A percentile compares a stretch with the other conserved stretches of the same genome.
phyloP scores from a whole-genome alignment of 2,329 filamentous ascomycete species.

The Calonectria naviculata region DNA sequence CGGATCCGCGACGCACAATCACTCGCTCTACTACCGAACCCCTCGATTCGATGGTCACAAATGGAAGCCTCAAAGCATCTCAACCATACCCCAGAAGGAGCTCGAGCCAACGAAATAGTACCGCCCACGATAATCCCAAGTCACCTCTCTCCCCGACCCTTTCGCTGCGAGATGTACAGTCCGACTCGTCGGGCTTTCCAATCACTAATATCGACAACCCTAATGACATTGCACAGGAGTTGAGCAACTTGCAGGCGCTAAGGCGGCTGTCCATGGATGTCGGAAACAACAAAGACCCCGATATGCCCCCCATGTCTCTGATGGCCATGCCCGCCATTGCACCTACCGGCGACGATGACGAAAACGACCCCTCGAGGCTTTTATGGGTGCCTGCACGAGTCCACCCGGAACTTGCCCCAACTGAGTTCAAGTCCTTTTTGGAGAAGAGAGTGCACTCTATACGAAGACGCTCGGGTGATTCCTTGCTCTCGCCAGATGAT shows the following conservation, averaged over 20 bases:
- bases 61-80: constrained; percentile 53
- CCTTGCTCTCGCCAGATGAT: constrained; percentile 67
- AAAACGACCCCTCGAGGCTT: constrained; percentile 87
- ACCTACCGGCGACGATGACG: constrained; percentile 79
- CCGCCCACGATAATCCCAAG: constrained; percentile 52
- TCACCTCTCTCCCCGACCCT: constrained; percentile 64
- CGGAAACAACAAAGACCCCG: constrained; percentile 76
- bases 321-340: constrained; percentile 79
- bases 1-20: constrained; percentile 54
- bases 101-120: constrained; percentile 53
- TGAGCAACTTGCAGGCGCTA: constrained; percentile 91
- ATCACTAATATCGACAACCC: constrained; percentile 92
- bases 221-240: constrained; percentile 88
- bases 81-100: constrained; percentile 54
- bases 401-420: constrained; percentile 93
- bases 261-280: constrained; percentile 97
- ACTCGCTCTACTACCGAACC: constrained; percentile 61
- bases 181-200: constrained; percentile 76
- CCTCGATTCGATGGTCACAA: constrained; percentile 40
- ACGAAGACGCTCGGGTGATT: constrained; percentile 82
- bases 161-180: constrained; percentile 65
- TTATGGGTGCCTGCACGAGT: constrained; percentile 97
- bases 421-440: constrained; percentile 96
- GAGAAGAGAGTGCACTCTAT: constrained; percentile 94
- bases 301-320: constrained; percentile 76